phyloP scores from a whole-genome alignment of 2,329 filamentous ascomycete genomes.

The Pseudogymnoascus sp. region DNA sequence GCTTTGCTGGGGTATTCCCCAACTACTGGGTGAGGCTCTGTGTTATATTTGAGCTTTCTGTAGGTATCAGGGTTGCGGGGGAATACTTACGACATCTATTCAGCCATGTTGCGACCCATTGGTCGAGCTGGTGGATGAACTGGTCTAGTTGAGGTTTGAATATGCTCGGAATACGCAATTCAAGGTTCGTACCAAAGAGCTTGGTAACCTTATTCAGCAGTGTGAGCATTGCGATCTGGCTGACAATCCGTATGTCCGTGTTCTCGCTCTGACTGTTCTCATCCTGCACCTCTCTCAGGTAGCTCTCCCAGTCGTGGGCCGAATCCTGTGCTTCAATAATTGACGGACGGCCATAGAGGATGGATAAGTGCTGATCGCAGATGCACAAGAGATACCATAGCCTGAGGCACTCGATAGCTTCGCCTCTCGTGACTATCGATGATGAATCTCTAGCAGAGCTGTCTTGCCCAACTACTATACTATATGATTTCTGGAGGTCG shows the following conservation, averaged over 20 bases:
- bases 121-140: conserved; percentile 30
- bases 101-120: conserved; percentile 32
- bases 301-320: conserved; percentile 49
- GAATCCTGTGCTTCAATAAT: conserved; percentile 51
- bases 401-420: conserved; percentile 46
- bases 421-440: conserved; percentile 34
- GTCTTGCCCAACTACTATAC: not conserved
- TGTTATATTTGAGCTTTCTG: not conserved
- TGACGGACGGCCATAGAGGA: conserved; percentile 53
- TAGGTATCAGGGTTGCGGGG: no score
- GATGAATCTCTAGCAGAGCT: conserved; percentile 34
- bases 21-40: not conserved
- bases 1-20: conserved; percentile 14
- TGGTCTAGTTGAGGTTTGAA: conserved; percentile 25
- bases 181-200: conserved; percentile 49
- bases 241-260: conserved; percentile 47
- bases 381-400: conserved; percentile 57
- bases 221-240: conserved; percentile 51
- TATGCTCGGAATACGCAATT: conserved; percentile 37
- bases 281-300: conserved; percentile 41
- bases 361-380: conserved; percentile 57
- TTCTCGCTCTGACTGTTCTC: conserved; percentile 30
- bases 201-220: conserved; percentile 51
- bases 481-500: conserved; percentile 45
- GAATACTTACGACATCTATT: conserved; percentile 27